Base-by-base conservation (phyloP, 2,329 filamentous ascomycete species). In the Remersonia thermophila region DNA sequence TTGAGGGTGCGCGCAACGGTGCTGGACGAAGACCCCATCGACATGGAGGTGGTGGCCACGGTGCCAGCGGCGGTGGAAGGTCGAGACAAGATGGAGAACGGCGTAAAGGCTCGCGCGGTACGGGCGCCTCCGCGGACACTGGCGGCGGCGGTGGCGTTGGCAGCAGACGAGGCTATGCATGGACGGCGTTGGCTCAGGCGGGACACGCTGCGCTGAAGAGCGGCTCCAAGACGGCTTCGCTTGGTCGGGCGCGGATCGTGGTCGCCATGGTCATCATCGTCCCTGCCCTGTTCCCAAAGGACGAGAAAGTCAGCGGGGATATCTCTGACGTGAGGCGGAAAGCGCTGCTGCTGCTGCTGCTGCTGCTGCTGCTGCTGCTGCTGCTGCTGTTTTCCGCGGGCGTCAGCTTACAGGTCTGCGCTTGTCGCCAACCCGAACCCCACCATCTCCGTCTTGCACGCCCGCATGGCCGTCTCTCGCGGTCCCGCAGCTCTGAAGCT, bases 1-100 rank as follows among this genome's bases (percentile, higher is more conserved):
- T 46, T 47, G 20, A 50, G 25, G 12, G 36, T 47, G 11, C 38
- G 38, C 25, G 33, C 23, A 3, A 12, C 8, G 2, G 13, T 27
- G 11, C n/a, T 13, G 11, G 28, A 27, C 23, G 30, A 25, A 14
- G 11, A 4, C 9, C 20, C 27, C n/a, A n/a, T n/a, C n/a, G n/a
- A 30, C 2, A 16, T 11, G 10, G 14, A 11, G 3, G 29, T 29
- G 1, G 16, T 35, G 5, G 25, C 34, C n/a, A 23, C 20, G 9
- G 20, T 5, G 5, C 20, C 20, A 23, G 20, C 20, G 5, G 20
- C 5, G 5, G 9, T 23, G 20, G 20, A 6, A 23, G 5, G 5
- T 11, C 33, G 38, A 13, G 37, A 35, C 18, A 33, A 30, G 14
- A 20, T 17, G 18, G 30, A 27, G 17, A 41, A 35, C 7, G 32